Base-by-base conservation (phyloP, 768 basidiomycete genomes). In the Clitopilus hobsonii region DNA sequence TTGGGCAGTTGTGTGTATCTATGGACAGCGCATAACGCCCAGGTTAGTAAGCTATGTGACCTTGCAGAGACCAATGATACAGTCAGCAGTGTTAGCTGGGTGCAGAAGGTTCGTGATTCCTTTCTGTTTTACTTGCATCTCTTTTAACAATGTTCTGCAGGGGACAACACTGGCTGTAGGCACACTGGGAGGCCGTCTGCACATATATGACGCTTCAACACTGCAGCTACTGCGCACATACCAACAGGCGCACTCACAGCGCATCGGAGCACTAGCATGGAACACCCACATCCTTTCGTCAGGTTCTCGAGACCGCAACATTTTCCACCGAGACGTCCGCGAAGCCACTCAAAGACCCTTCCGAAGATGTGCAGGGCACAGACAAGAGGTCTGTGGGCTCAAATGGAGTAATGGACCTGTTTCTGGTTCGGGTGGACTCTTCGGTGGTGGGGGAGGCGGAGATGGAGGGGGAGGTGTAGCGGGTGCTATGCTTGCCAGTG, bases 221-320 rank as follows among this genome's bases (percentile, higher is more conserved):
- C 82, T 91, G 13, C 77, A 84, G 45, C 72, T 87, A 11, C 82
- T 86, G 52, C 85, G 97, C 22, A 91, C 89, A 0, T 97, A 98
- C 71, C 78, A 82, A 2, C 79, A 83, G 51, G 96, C 94, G 0
- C 97, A 99, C 65, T 69, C 78, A 0, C 91, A 92, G 62, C 88
- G 96, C 47, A 92, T 98, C 52, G 97, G 96, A 36, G 90, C 92
- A 3, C 77, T 99, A 20, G 92, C 95, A 1, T 99, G 96, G 96
- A 97, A 97, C 65, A 73, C 84, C 0, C 84, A 89, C 62, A 80
- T 97, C 26, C 74, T 99, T 4, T 89, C 89, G 1, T 94, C 93
- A 0, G 96, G 96, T 18, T 94, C 92, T 11, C 83, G 95, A 14
- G 96, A 99, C 69, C 84, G 93, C 29, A 83, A 82, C 67, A 90